phyloP scores from a whole-genome alignment of 352 stramenopile species.

The Phytophthora boehmeriae region DNA sequence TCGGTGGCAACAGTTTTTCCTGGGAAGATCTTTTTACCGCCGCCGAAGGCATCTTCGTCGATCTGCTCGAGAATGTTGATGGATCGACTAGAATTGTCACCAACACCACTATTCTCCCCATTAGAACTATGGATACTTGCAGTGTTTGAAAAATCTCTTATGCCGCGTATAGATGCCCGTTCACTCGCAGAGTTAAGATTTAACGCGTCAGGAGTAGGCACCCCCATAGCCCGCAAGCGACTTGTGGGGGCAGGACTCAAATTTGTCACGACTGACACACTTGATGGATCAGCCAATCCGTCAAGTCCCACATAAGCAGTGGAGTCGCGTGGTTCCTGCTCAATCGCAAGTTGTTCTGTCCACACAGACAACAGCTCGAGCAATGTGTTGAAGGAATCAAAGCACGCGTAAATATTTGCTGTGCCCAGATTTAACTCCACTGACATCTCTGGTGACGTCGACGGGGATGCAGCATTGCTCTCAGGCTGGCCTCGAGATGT shows the following conservation, averaged over 20 bases:
- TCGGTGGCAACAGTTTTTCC: constrained; percentile 68
- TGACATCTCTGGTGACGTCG: constrained; percentile 72
- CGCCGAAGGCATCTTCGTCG: constrained; percentile 80
- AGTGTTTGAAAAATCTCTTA: constrained; percentile 28
- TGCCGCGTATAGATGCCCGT: neutral
- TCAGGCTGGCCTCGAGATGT: constrained; percentile 22
- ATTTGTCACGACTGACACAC: constrained; percentile 82
- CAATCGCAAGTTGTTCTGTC: constrained; percentile 70
- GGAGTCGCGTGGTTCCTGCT: constrained; percentile 70
- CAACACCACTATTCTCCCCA: constrained; percentile 21
- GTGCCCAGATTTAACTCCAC: constrained; percentile 85
- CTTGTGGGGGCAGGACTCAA: constrained; percentile 40
- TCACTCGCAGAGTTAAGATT: constrained; percentile 3
- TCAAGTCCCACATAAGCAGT: constrained; percentile 83
- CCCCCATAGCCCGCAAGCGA: constrained; percentile 29
- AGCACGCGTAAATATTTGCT: constrained; percentile 89
- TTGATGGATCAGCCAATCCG: constrained; percentile 54
- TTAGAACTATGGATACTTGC: constrained; percentile 32
- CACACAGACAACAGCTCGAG: constrained; percentile 74
- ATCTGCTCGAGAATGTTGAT: constrained; percentile 79
- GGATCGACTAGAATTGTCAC: constrained; percentile 7
- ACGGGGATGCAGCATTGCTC: constrained; percentile 38
- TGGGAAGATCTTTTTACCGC: constrained; percentile 69
- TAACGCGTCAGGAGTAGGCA: constrained; percentile 17
- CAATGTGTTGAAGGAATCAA: constrained; percentile 90